Conservation (phyloP, 2,329 filamentous ascomycete genomes). For the Thielaviopsis populi region DNA sequence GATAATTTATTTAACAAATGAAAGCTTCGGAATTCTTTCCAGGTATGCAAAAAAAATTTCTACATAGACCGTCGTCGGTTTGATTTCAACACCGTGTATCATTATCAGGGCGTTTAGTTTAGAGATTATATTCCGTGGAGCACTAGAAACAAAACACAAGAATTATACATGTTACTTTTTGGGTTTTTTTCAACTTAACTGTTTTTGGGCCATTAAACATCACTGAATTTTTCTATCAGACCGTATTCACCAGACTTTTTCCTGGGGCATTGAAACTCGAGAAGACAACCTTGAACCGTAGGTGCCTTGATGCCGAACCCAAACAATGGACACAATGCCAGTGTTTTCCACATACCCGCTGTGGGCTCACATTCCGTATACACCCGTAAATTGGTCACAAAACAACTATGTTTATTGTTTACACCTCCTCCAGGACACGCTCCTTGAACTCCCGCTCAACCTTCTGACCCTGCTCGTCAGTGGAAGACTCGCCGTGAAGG, state of each 20-base stretch:
- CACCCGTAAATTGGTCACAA: conserved; percentile 17
- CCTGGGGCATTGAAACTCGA: conserved; percentile 16
- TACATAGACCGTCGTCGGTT: not conserved
- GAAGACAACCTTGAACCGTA: conserved; percentile 7
- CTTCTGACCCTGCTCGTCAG: conserved; percentile 96
- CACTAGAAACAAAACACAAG: not conserved
- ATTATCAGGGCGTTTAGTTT: not conserved
- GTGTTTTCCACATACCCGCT: conserved; percentile 15
- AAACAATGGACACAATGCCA: conserved; percentile 14
- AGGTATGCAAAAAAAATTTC: not conserved
- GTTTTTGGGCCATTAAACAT: conserved; percentile 18
- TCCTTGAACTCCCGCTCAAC: conserved; percentile 99
- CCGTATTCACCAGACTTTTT: conserved; percentile 18
- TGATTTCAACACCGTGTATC: not conserved
- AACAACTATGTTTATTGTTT: conserved; percentile 31
- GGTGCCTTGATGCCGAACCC: conserved; percentile 15
- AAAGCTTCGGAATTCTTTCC: not conserved
- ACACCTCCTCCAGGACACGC: conserved; percentile 84
- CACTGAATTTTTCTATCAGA: conserved; percentile 18
- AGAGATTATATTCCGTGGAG: not conserved
- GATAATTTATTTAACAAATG: not conserved
- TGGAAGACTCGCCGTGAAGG: conserved; percentile 93
- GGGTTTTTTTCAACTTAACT: conserved; percentile 12
- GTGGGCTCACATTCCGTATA: conserved; percentile 15
- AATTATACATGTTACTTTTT: no score